phyloP scores from a whole-genome alignment of 1,284 basidiomycete species.

The Ustilago esculenta region DNA sequence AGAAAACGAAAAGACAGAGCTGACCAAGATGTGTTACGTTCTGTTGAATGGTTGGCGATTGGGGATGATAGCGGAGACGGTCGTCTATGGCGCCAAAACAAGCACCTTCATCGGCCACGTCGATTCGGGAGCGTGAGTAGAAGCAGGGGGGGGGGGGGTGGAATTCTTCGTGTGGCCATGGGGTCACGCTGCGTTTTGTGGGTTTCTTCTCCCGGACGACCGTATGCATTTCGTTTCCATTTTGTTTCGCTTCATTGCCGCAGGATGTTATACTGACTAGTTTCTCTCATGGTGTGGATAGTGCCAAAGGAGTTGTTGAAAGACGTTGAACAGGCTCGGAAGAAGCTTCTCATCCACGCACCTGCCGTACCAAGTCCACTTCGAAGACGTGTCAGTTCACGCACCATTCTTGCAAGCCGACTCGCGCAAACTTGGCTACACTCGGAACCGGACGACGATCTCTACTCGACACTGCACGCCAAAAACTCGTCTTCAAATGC shows the following conservation, averaged over 20 bases:
- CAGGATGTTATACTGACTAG: not conserved
- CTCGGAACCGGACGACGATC: not conserved
- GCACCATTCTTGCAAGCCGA: slow-evolving; percentile 12
- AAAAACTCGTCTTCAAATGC: not conserved
- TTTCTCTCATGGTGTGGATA: not conserved
- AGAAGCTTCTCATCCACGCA: slow-evolving; percentile 35
- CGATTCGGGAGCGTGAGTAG: slow-evolving; percentile 54
- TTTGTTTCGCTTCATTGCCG: not conserved
- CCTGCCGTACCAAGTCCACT: slow-evolving; percentile 44
- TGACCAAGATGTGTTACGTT: no score
- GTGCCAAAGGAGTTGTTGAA: slow-evolving; percentile 24
- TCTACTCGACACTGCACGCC: no score
- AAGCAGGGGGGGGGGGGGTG: no score
- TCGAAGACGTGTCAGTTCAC: slow-evolving; percentile 16
- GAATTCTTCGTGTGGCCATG: no score
- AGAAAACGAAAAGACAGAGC: no score
- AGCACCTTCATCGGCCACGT: slow-evolving; percentile 27
- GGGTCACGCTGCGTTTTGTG: no score
- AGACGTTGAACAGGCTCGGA: slow-evolving; percentile 16
- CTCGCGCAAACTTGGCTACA: slow-evolving; percentile 14
- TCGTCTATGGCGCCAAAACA: slow-evolving; percentile 48
- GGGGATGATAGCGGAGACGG: slow-evolving; percentile 25
- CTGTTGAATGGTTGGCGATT: not conserved
- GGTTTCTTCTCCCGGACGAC: not conserved
- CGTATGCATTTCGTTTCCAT: not conserved